phyloP scores from a whole-genome alignment of 345 rosid genomes.

The Salix purpurea region DNA sequence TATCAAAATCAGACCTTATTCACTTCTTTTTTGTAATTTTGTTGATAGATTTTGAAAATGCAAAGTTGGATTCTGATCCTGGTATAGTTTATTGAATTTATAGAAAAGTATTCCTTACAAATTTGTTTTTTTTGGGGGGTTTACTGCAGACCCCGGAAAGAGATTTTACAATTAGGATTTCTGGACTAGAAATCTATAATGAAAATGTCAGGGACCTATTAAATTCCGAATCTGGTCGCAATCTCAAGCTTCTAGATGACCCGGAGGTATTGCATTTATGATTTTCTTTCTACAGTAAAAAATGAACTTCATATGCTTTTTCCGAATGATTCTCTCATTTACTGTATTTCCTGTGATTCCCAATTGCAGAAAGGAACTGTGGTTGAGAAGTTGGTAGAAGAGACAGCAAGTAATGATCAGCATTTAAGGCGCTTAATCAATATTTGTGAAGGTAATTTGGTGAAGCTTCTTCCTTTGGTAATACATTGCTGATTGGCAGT shows the following conservation, averaged over 20 bases:
- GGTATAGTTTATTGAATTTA: not conserved
- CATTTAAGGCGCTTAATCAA: conserved; percentile 79
- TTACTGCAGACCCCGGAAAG: conserved; percentile 83
- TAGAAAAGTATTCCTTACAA: not conserved
- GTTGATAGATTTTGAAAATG: not conserved
- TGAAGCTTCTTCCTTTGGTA: not conserved
- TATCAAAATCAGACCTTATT: not conserved
- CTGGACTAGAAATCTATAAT: conserved; percentile 94
- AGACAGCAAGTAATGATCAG: conserved; percentile 70
- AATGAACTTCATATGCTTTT: not conserved
- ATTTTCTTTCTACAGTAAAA: not conserved
- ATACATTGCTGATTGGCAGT: not conserved
- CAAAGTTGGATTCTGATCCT: not conserved
- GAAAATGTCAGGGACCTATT: conserved; percentile 90
- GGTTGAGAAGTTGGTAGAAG: conserved; percentile 93
- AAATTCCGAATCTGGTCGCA: conserved; percentile 86
- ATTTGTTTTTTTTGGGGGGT: conserved; percentile 4
- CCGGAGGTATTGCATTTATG: conserved; percentile 68
- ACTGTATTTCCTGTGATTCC: conserved; percentile 11
- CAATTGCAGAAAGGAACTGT: conserved; percentile 86
- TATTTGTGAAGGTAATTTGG: conserved; percentile 80
- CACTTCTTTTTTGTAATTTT: not conserved
- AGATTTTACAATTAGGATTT: conserved; percentile 86
- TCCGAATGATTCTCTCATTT: not conserved
- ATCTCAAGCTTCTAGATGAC: conserved; percentile 95